phyloP scores from a whole-genome alignment of 331 rosid species.

The Pyrus hybrid region DNA sequence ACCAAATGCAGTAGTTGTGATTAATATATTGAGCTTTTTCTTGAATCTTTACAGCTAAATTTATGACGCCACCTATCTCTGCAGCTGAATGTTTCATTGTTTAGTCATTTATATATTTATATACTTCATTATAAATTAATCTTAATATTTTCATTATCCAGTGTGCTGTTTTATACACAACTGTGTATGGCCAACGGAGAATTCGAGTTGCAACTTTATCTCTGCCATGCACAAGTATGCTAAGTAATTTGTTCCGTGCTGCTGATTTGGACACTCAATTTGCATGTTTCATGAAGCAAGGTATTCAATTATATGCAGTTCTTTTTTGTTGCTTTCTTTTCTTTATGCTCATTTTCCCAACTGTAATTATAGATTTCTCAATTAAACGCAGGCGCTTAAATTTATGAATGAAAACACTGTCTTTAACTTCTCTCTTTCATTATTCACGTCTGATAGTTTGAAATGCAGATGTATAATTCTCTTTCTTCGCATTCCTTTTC shows the following conservation, averaged over 20 bases:
- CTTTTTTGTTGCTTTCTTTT: background rate
- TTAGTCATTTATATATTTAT: background rate
- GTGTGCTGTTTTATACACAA: conserved; percentile 98
- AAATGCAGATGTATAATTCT: background rate
- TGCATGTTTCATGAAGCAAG: conserved; percentile 93
- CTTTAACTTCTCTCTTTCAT: background rate
- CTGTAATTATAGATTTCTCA: background rate
- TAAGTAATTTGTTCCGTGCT: conserved; percentile 87
- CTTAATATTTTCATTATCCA: conserved; percentile 8
- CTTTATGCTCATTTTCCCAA: background rate
- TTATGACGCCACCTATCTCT: background rate
- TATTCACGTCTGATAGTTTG: background rate
- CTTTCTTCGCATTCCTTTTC: background rate
- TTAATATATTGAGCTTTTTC: background rate
- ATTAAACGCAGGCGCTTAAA: background rate
- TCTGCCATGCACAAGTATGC: conserved; percentile 91
- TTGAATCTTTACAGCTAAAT: background rate
- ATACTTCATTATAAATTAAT: background rate
- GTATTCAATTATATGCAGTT: conserved; percentile 29
- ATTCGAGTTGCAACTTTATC: conserved; percentile 87
- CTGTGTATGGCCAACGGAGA: conserved; percentile 88
- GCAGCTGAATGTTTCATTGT: conserved; percentile 11
- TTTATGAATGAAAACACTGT: background rate
- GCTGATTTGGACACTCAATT: conserved; percentile 97
- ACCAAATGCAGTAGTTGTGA: background rate